Percentiles rank a stretch among this genome's conserved stretches.
phyloP scores from a whole-genome alignment of 495 filamentous ascomycete genomes.

The Lepraria neglecta region DNA sequence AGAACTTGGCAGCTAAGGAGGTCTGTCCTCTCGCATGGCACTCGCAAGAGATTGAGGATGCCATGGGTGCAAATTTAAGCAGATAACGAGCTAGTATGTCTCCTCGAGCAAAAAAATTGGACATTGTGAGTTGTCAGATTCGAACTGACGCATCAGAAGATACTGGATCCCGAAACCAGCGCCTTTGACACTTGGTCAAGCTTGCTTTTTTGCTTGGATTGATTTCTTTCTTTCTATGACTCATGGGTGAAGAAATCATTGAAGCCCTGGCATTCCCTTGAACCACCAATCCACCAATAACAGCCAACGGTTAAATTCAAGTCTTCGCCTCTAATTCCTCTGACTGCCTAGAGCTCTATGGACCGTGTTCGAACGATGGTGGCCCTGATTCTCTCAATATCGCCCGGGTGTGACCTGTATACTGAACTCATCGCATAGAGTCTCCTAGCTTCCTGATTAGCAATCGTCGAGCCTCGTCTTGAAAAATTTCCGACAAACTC shows the following conservation, averaged over 20 bases:
- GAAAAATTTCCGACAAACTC: neutral
- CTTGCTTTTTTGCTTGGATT: neutral
- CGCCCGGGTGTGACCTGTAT: neutral
- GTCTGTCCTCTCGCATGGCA: no score
- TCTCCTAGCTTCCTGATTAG: neutral
- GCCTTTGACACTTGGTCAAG: slow-evolving; percentile 3
- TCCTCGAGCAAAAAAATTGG: neutral
- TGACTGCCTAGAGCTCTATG: neutral
- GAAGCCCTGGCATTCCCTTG: neutral
- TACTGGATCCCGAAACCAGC: slow-evolving; percentile 5
- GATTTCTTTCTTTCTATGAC: neutral
- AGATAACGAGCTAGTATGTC: neutral
- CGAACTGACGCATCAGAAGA: slow-evolving; percentile 7
- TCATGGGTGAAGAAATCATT: neutral
- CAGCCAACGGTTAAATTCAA: neutral
- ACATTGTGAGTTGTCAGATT: neutral
- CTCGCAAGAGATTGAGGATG: no score
- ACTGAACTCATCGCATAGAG: neutral
- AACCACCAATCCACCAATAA: neutral
- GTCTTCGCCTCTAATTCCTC: neutral
- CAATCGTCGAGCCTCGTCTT: neutral
- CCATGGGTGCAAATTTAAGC: neutral
- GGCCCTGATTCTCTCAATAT: neutral
- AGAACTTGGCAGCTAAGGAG: no score
- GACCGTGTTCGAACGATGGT: neutral